Evolutionary conservation across 768 basidiomycete genomes (phyloP).

Genomic region (Amanita fuliginea): DNA sequence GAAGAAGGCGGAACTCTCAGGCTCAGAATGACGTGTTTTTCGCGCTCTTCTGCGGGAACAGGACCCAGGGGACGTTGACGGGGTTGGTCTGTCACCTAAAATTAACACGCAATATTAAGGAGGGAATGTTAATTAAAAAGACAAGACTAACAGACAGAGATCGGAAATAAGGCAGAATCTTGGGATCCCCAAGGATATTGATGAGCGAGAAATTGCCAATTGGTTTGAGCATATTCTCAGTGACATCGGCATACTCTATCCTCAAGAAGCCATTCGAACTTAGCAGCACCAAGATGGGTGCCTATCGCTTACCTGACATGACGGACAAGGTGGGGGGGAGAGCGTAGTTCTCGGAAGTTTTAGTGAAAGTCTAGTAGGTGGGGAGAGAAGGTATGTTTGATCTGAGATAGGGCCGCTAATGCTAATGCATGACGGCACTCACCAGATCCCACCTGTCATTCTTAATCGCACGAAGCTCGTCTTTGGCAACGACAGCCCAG

Average conservation of each 20-base stretch:
- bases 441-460: constrained; percentile 82
- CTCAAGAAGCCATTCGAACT: constrained; percentile 3
- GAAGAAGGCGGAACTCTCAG: constrained; percentile 43
- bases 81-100: constrained; percentile 78
- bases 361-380: constrained; percentile 62
- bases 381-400: neutral
- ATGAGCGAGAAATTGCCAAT: constrained; percentile 35
- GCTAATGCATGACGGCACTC: constrained; percentile 17
- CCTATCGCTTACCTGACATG: constrained; percentile 52
- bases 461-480: constrained; percentile 60
- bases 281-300: constrained; percentile 3
- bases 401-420: neutral
- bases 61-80: constrained; percentile 50
- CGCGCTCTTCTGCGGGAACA: constrained; percentile 35
- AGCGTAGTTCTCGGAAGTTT: constrained; percentile 51
- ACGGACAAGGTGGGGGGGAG: constrained; percentile 56
- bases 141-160: constrained; percentile 58
- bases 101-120: constrained; percentile 3
- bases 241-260: constrained; percentile 76
- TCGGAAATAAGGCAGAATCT: constrained; percentile 67
- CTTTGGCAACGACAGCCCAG: constrained; percentile 77
- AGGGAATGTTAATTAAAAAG: neutral
- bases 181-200: constrained; percentile 51
- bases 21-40: constrained; percentile 69
- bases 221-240: constrained; percentile 64